Conservation (phyloP, 371 early-diverging fungal species). For the Nematocida sp. region DNA sequence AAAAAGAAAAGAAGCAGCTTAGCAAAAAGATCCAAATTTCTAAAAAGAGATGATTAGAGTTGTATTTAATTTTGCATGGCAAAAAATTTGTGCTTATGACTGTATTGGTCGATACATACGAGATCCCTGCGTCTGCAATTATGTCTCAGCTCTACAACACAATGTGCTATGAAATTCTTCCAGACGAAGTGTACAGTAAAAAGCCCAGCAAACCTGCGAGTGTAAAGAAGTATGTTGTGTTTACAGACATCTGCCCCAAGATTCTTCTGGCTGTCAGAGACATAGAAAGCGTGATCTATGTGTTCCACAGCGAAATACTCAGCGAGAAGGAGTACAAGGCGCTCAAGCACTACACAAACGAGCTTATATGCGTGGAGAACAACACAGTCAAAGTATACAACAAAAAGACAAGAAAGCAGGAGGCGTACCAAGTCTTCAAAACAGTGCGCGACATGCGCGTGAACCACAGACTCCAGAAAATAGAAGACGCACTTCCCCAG, state of each 20-base stretch:
- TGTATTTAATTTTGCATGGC: slow-evolving; percentile 18
- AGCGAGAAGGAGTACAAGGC: slow-evolving; percentile 39
- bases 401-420: slow-evolving; percentile 38
- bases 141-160: slow-evolving; percentile 46
- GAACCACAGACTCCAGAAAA: slow-evolving; percentile 2
- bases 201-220: slow-evolving; percentile 7
- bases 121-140: slow-evolving; percentile 34
- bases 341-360: slow-evolving; percentile 43
- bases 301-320: slow-evolving; percentile 45
- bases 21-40: slow-evolving; percentile 33
- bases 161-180: slow-evolving; percentile 28
- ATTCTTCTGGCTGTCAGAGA: slow-evolving; percentile 38
- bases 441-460: neutral
- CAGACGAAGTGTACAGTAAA: slow-evolving; percentile 36
- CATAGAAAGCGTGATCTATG: slow-evolving; percentile 38
- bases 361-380: slow-evolving; percentile 33
- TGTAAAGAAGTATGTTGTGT: slow-evolving; percentile 34
- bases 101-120: slow-evolving; percentile 49
- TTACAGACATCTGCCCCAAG: slow-evolving; percentile 37
- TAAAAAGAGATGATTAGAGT: slow-evolving; percentile 1
- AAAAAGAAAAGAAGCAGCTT: slow-evolving; percentile 48
- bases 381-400: slow-evolving; percentile 18
- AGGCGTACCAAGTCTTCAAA: slow-evolving; percentile 9
- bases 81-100: slow-evolving; percentile 52
- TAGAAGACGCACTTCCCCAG: neutral